Base-by-base conservation (phyloP, 2,329 filamentous ascomycete genomes). In the Colletotrichum brevisporum region DNA sequence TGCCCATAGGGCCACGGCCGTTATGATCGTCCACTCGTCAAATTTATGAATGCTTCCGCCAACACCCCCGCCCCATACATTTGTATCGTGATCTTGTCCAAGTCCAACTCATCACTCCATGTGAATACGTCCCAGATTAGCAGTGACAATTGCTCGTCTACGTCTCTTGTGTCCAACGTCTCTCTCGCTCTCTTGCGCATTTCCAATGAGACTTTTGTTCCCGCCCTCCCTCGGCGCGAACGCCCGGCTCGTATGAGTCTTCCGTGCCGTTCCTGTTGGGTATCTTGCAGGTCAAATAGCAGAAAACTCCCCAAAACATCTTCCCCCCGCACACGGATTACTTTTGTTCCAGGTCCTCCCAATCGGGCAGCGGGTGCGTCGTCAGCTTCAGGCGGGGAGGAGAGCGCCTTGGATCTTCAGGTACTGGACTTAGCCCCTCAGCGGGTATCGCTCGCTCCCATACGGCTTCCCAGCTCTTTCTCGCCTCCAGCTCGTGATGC, bases 381-480 rank as follows among this genome's bases (percentile, higher is more conserved):
- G 36, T 60, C 2, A 60, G 50, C 16, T 51, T 47, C 4, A 60
- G 18, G 15, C 27, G 50, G 9, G 66, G 66, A 9, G 55, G 50
- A 0, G 43, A 18, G n/a, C 16, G 16, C 18, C 4, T 6, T 2
- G 16, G 26, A 16, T 56, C 18, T 36, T 66, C 66, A 4, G 50
- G 43, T n/a, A 56, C 39, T 1, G 62, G 15, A 2, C 27, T 8
- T 2, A 56, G 15, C 10, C 43, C 18, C 1, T 50, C 41, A 2
- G 18, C 1, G 5, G 62, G 62, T 31, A 66, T 59, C 2, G 50
- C 55, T 10, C 12, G 39, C 12, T 66, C 62, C 66, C 62, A 69
- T 1, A 56, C 50, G 6, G 62, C 66, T 13, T 69, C 62, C 62
- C 66, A 69, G 4, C 47, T 59, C 18, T 55, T 69, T 8, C 62